Conservation (phyloP, 768 basidiomycete species). For the Phallus indusiatus region DNA sequence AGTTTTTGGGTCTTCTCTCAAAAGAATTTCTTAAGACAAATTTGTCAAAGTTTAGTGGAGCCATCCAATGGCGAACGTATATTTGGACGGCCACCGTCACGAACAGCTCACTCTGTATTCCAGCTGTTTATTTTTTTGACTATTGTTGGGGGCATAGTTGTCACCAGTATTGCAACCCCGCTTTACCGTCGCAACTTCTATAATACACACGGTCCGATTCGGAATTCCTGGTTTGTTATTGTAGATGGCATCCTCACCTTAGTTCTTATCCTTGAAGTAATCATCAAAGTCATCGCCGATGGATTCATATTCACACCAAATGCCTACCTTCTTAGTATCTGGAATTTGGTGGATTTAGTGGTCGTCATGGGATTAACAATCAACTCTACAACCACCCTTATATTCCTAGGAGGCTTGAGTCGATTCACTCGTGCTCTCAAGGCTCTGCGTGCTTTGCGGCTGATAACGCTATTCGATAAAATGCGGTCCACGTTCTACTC, state of each 20-base stretch:
- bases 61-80: slow-evolving; percentile 83
- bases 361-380: slow-evolving; percentile 71
- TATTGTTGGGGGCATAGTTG: slow-evolving; percentile 72
- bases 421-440: slow-evolving; percentile 80
- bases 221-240: slow-evolving; percentile 81
- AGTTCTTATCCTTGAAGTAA: slow-evolving; percentile 67
- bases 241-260: slow-evolving; percentile 66
- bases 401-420: slow-evolving; percentile 70
- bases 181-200: slow-evolving; percentile 71
- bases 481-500: slow-evolving; percentile 84
- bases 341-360: slow-evolving; percentile 86
- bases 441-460: slow-evolving; percentile 76
- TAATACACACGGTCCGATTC: slow-evolving; percentile 42
- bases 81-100: slow-evolving; percentile 64
- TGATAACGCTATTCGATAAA: slow-evolving; percentile 82
- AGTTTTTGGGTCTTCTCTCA: slow-evolving; percentile 87
- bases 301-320: slow-evolving; percentile 88
- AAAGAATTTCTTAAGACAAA: slow-evolving; percentile 55
- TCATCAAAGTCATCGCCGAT: slow-evolving; percentile 88
- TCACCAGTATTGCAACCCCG: slow-evolving; percentile 79
- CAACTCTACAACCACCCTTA: slow-evolving; percentile 61
- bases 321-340: slow-evolving; percentile 83
- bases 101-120: slow-evolving; percentile 58
- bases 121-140: slow-evolving; percentile 64
- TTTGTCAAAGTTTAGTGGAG: slow-evolving; percentile 76